Conservation (phyloP, 192 early-diverging fungal species). For the Linnemannia elongata region DNA sequence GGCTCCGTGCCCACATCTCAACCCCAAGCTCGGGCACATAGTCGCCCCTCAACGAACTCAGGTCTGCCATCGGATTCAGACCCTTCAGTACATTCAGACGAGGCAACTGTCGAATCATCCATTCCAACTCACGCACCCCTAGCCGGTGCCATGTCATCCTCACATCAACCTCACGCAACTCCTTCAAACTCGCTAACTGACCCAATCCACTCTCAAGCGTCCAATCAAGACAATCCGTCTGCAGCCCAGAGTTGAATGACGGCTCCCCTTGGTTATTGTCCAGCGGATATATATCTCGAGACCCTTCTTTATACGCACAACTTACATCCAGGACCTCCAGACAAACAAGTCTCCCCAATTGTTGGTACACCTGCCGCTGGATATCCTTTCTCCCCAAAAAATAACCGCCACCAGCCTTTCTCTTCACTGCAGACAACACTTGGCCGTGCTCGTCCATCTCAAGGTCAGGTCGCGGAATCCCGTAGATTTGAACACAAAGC, state of each 20-base stretch:
- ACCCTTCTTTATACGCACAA: neutral
- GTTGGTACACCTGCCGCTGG: neutral
- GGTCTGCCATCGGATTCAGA: neutral
- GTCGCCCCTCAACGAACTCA: neutral
- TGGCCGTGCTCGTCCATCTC: neutral
- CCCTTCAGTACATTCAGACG: neutral
- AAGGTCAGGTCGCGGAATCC: neutral
- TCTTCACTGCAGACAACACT: neutral
- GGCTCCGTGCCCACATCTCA: neutral
- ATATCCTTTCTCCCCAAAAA: neutral
- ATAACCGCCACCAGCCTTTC: neutral
- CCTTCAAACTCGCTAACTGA: neutral
- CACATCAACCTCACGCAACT: neutral
- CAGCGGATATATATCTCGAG: neutral
- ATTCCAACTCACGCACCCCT: neutral
- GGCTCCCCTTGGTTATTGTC: neutral
- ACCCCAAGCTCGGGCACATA: neutral
- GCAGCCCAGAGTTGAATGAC: neutral
- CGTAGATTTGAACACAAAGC: neutral
- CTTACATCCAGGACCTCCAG: neutral
- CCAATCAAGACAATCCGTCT: neutral
- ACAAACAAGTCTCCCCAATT: neutral
- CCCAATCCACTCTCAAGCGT: neutral
- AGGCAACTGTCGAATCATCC: neutral
- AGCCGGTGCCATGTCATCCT: neutral